phyloP scores from a whole-genome alignment of 2,329 filamentous ascomycete genomes.

The Neopestalotiopsis rosae region DNA sequence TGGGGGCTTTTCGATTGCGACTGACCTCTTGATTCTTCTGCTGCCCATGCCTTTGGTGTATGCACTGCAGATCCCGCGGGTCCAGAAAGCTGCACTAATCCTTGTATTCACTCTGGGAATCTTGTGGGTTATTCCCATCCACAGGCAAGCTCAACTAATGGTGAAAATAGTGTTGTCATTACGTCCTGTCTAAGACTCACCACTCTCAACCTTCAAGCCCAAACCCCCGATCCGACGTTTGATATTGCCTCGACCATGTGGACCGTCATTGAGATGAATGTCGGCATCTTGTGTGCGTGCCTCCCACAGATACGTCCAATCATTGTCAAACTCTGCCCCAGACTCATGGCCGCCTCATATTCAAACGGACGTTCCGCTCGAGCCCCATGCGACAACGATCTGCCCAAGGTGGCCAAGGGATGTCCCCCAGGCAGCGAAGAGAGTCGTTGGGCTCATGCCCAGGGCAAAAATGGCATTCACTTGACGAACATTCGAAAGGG shows the following conservation, averaged over 20 bases:
- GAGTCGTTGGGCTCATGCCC: conserved; percentile 26
- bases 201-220: conserved; percentile 40
- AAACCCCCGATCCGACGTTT: conserved; percentile 33
- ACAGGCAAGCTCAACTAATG: background rate
- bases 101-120: conserved; percentile 46
- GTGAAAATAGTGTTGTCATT: conserved; percentile 31
- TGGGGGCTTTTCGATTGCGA: conserved; percentile 45
- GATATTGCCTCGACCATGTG: conserved; percentile 41
- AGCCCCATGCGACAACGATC: conserved; percentile 19
- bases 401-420: conserved; percentile 19
- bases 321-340: conserved; percentile 34
- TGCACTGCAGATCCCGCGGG: conserved; percentile 41
- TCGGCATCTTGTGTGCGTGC: conserved; percentile 42
- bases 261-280: conserved; percentile 44
- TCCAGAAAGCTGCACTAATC: conserved; percentile 45
- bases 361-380: conserved; percentile 23
- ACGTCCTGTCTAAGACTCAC: conserved; percentile 44
- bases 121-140: conserved; percentile 38
- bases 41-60: conserved; percentile 47
- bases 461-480: conserved; percentile 24
- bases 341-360: conserved; percentile 30
- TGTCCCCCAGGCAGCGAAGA: conserved; percentile 24
- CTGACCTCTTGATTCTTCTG: conserved; percentile 45
- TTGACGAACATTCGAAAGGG: conserved; percentile 26
- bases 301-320: conserved; percentile 38